phyloP scores from a whole-genome alignment of 1,139 yeast genomes.

The Barnettozyma hawaiiensis region DNA sequence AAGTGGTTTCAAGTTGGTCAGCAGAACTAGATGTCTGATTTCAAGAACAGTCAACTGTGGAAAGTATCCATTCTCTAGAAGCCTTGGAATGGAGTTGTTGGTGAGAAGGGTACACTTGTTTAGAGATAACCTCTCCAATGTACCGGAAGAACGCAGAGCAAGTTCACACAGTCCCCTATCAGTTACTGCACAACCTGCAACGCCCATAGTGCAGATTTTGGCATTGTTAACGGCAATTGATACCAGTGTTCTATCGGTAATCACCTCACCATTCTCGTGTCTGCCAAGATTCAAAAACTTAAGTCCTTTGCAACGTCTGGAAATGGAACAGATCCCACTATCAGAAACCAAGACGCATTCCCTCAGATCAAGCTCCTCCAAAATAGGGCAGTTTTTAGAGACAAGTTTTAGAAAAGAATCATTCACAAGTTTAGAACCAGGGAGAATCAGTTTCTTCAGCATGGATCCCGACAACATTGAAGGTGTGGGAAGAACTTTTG shows the following conservation, averaged over 20 bases:
- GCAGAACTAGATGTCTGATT: slow-evolving; percentile 53
- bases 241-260: slow-evolving; percentile 66
- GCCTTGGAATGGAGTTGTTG: slow-evolving; percentile 59
- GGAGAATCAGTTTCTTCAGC: slow-evolving; percentile 58
- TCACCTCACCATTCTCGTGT: slow-evolving; percentile 57
- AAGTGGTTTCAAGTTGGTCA: slow-evolving; percentile 58
- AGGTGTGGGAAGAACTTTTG: slow-evolving; percentile 54
- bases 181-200: slow-evolving; percentile 81
- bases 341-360: slow-evolving; percentile 83
- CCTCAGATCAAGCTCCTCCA: slow-evolving; percentile 66
- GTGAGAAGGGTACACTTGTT: slow-evolving; percentile 69
- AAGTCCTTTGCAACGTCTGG: slow-evolving; percentile 52
- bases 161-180: slow-evolving; percentile 80
- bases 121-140: slow-evolving; percentile 63
- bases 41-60: slow-evolving; percentile 44
- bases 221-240: slow-evolving; percentile 47
- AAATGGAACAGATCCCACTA: slow-evolving; percentile 62
- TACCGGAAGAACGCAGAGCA: slow-evolving; percentile 51
- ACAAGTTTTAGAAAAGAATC: slow-evolving; percentile 53
- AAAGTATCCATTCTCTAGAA: slow-evolving; percentile 50
- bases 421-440: slow-evolving; percentile 66
- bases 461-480: slow-evolving; percentile 36
- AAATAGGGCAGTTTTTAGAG: slow-evolving; percentile 50
- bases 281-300: slow-evolving; percentile 71
- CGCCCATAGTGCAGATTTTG: slow-evolving; percentile 64